These are phyloP conservation scores for Parsonsia alboflavescens DNA, from an alignment of 257 asterid species.

Conservation along the genomic window DNA sequence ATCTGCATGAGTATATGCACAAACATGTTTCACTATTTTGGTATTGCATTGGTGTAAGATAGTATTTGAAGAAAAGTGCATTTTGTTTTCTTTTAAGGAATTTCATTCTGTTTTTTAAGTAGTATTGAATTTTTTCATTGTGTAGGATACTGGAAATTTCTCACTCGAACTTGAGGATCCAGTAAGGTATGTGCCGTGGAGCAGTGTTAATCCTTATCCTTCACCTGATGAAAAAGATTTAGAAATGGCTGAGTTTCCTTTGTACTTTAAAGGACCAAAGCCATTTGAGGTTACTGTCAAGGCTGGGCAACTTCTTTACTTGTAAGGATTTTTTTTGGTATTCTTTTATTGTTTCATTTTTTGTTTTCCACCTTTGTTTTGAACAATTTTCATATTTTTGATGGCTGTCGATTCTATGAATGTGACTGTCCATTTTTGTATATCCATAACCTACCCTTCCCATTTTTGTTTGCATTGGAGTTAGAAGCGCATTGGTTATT, in stretches of 20 bases:
- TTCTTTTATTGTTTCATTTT: background rate
- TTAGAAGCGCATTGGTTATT: no score
- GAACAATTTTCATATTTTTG: background rate
- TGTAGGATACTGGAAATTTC: conserved; percentile 66
- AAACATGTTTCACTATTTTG: background rate
- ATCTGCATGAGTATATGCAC: background rate
- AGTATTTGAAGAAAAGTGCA: background rate
- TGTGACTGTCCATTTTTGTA: background rate
- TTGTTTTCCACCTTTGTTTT: background rate
- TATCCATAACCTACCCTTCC: background rate
- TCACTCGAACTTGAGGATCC: conserved; percentile 65
- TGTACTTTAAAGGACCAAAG: conserved; percentile 74
- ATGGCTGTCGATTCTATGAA: background rate
- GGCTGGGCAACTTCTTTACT: conserved; percentile 83
- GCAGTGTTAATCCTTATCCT: conserved; percentile 86
- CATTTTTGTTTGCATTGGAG: no score
- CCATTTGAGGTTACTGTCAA: conserved; percentile 84
- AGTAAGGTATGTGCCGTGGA: conserved; percentile 63
- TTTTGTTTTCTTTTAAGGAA: background rate
- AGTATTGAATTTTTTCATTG: conserved; percentile 5
- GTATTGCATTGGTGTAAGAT: background rate
- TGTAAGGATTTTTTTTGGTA: conserved; percentile 45
- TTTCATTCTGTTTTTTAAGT: background rate
- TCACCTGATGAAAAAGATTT: conserved; percentile 37
- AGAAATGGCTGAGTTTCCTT: conserved; percentile 55